Conservation (phyloP, 805 yeast genomes). For the Metschnikowia proteae region DNA sequence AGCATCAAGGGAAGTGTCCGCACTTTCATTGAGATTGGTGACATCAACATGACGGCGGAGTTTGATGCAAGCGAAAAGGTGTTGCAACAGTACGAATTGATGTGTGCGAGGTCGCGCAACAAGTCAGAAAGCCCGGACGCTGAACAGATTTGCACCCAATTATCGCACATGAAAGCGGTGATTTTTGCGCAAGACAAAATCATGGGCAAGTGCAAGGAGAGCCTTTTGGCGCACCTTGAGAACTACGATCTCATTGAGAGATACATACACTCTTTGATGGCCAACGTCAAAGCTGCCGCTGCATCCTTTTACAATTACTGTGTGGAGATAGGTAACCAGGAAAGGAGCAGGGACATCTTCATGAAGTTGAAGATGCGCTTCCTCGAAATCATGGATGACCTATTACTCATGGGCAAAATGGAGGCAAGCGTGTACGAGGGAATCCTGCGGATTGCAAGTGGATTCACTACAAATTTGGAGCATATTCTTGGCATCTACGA, state of each 20-base stretch:
- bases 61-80: not conserved
- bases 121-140: not conserved
- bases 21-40: not conserved
- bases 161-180: constrained; percentile 1
- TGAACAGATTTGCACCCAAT: constrained; percentile 1
- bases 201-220: not conserved
- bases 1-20: not conserved
- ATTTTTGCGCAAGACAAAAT: constrained; percentile 1
- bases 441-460: not conserved
- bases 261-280: constrained; percentile 1
- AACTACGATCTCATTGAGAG: not conserved
- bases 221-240: not conserved
- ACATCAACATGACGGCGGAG: constrained; percentile 1
- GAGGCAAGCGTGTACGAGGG: not conserved
- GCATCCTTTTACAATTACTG: constrained; percentile 1
- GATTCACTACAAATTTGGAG: not conserved
- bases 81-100: constrained; percentile 3
- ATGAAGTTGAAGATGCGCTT: not conserved
- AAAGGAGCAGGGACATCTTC: not conserved
- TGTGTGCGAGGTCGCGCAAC: not conserved
- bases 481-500: constrained; percentile 1
- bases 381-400: not conserved
- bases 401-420: not conserved
- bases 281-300: not conserved
- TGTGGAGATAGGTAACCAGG: not conserved